A percentile compares a stretch with the other conserved stretches of the same genome.
phyloP scores from a whole-genome alignment of 1,284 basidiomycete species.

The Ustilago trichophora region DNA sequence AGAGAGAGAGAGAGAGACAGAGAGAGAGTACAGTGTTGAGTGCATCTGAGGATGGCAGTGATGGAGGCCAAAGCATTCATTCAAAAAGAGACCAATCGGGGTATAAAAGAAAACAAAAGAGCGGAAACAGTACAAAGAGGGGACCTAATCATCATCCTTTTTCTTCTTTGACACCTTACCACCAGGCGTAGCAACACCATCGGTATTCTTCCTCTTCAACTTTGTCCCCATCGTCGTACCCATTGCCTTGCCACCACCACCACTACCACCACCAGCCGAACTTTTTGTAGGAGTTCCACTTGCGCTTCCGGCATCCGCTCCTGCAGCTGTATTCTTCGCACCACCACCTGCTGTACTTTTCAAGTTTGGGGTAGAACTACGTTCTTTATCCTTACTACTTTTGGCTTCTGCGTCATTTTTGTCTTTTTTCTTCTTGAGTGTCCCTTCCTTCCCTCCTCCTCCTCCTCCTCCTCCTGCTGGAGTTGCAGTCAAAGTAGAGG shows the following conservation, averaged over 20 bases:
- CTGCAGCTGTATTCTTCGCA: conserved; percentile 7
- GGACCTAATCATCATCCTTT: conserved; percentile 40
- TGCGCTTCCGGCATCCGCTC: conserved; percentile 5
- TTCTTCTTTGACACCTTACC: conserved; percentile 36
- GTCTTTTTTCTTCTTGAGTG: conserved; percentile 22
- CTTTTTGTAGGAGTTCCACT: conserved; percentile 10
- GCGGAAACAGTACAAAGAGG: too few relatives aligned
- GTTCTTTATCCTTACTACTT: conserved; percentile 28
- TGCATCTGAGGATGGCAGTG: too few relatives aligned
- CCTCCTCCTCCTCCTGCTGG: background rate
- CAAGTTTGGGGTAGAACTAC: conserved; percentile 15
- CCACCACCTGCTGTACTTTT: conserved; percentile 2
- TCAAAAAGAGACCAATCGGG: too few relatives aligned
- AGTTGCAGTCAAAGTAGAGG: background rate
- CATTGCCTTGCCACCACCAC: conserved; percentile 1
- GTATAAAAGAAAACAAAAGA: too few relatives aligned
- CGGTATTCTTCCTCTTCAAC: conserved; percentile 40
- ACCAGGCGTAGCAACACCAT: conserved; percentile 7
- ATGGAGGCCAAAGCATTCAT: too few relatives aligned
- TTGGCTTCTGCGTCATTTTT: conserved; percentile 4
- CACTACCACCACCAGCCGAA: conserved; percentile 1
- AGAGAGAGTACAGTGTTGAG: too few relatives aligned
- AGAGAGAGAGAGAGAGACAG: too few relatives aligned
- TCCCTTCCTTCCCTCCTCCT: background rate
- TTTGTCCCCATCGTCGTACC: conserved; percentile 24